Evolutionary conservation across 768 basidiomycete genomes (phyloP).

Genomic region (Leccinum rimulosum): DNA sequence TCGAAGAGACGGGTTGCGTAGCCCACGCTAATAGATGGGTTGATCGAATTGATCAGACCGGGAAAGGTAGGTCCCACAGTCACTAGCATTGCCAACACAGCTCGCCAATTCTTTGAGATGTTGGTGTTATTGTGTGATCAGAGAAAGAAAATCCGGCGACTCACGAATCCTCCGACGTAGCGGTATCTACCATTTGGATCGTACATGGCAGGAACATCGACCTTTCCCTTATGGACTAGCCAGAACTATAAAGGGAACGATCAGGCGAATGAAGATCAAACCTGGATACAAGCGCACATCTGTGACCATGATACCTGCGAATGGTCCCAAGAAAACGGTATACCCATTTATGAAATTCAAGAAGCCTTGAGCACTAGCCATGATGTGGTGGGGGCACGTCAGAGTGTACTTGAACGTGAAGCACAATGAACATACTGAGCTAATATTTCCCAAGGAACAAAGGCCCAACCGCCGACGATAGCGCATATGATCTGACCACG

Average conservation of each 20-base stretch:
- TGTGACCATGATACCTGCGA: constrained; percentile 71
- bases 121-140: background rate
- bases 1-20: constrained; percentile 57
- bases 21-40: constrained; percentile 59
- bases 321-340: constrained; percentile 82
- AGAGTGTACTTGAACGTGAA: background rate
- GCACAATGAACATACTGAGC: constrained; percentile 31
- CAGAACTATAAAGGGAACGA: constrained; percentile 52
- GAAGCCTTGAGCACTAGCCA: constrained; percentile 57
- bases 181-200: constrained; percentile 73
- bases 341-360: constrained; percentile 81
- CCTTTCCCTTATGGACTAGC: constrained; percentile 66
- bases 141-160: constrained; percentile 26
- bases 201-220: constrained; percentile 86
- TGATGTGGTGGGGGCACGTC: no score
- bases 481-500: constrained; percentile 30
- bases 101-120: constrained; percentile 71
- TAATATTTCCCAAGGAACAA: constrained; percentile 84
- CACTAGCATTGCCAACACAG: constrained; percentile 63
- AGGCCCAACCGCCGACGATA: constrained; percentile 64
- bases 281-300: constrained; percentile 40
- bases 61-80: constrained; percentile 74
- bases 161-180: constrained; percentile 73
- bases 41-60: constrained; percentile 75
- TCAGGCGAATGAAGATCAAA: background rate